A percentile compares a stretch with the other conserved stretches of the same genome.
Evolutionary conservation across 345 rosid species (phyloP).

Genomic region (Jatropha curcas): DNA sequence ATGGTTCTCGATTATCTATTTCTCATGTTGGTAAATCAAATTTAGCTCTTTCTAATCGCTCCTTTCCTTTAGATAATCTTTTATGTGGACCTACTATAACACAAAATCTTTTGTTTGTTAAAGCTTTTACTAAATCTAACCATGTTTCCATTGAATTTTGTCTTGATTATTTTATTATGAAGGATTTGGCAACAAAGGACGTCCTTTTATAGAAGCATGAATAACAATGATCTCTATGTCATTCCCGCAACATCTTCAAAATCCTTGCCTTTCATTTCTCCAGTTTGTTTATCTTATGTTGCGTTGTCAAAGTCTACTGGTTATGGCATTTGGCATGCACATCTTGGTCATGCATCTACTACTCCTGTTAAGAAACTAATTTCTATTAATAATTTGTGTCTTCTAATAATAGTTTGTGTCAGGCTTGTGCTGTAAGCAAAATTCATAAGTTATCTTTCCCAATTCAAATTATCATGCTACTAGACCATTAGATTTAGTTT

Average conservation of each 20-base stretch:
- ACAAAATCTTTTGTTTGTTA: neutral
- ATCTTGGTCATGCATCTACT: neutral
- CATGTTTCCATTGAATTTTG: neutral
- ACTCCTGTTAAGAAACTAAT: neutral
- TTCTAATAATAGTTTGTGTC: neutral
- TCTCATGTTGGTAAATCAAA: neutral
- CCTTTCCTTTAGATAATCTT: neutral
- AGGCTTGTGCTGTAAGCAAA: neutral
- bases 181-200: neutral
- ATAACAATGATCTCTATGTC: neutral
- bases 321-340: neutral
- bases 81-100: neutral
- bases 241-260: no score
- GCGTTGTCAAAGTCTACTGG: neutral
- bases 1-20: neutral
- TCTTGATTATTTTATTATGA: neutral
- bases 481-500: neutral
- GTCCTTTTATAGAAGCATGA: neutral
- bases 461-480: neutral
- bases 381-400: neutral
- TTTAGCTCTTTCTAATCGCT: neutral
- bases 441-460: neutral
- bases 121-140: neutral
- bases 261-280: no score
- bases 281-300: neutral